Conservation (phyloP, 805 yeast species). For the Blastobotrys chiropterorum region DNA sequence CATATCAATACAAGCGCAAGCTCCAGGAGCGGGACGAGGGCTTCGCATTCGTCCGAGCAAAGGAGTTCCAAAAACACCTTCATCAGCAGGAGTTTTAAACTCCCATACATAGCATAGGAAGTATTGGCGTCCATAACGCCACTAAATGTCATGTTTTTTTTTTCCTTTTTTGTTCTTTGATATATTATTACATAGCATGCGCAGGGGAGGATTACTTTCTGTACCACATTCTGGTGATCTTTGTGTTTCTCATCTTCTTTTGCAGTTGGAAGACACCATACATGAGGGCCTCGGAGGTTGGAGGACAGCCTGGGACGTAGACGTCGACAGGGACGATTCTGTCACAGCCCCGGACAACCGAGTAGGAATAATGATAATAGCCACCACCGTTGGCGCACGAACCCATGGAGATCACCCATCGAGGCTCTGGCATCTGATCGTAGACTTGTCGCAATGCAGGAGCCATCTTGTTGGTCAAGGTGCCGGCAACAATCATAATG, state of each 20-base stretch:
- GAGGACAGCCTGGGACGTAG: slow-evolving; percentile 91
- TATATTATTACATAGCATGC: background rate
- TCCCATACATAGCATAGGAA: too few species aligned
- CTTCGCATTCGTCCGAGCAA: too few species aligned
- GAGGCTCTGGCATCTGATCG: slow-evolving; percentile 92
- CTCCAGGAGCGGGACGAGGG: too few species aligned
- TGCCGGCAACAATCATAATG: slow-evolving; percentile 89
- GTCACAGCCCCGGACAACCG: slow-evolving; percentile 88
- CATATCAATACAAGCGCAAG: too few species aligned
- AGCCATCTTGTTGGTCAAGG: slow-evolving; percentile 88
- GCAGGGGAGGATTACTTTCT: slow-evolving; percentile 48
- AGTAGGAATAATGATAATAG: slow-evolving; percentile 81
- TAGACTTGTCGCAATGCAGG: slow-evolving; percentile 89
- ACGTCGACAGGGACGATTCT: slow-evolving; percentile 83
- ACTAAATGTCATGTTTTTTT: too few species aligned
- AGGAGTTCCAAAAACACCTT: too few species aligned
- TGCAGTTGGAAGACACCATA: slow-evolving; percentile 85
- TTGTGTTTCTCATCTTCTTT: slow-evolving; percentile 80
- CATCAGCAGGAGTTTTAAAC: too few species aligned
- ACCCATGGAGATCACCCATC: slow-evolving; percentile 94
- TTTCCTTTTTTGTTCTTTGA: too few species aligned
- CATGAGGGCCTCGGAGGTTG: slow-evolving; percentile 85
- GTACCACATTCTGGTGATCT: slow-evolving; percentile 82
- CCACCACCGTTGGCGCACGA: slow-evolving; percentile 95
- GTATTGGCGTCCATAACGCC: too few species aligned